Base-by-base conservation (phyloP, 2,329 filamentous ascomycete species). In the Aspergillus fijiensis region DNA sequence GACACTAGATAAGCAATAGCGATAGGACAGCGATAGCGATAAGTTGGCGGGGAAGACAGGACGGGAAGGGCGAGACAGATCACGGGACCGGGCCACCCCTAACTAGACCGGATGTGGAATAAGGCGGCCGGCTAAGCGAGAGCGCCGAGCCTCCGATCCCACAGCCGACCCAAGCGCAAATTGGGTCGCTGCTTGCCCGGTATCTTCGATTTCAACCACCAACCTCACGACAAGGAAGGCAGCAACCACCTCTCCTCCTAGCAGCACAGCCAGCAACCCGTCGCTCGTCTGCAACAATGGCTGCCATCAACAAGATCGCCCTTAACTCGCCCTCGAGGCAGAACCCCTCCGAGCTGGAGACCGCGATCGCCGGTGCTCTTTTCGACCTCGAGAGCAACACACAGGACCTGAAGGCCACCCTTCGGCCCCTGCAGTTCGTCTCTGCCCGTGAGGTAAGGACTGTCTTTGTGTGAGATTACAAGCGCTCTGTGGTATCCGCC, bases 301-400 rank as follows among this genome's bases (percentile, higher is more conserved):
- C 90, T 82, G 85, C 91, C 79, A 83, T 95, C 80, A 96, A 96
- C 90, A 98, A 98, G 92, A 98, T 98, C 82, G 92, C 93, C 80
- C 82, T 88, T 80, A 97, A 95, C 89, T 96, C 91, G 89, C 90
- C 94, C 74, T 97, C 94, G 84, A 88, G 92, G 86, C 87, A 90
- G 81, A 96, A 89, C 84, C 95, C 95, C 74, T 96, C 92, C 72
- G 95, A 99, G 89, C 89, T 98, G 75, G 95, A 99, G 91, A 89
- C 87, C 82, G 91, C 85, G 87, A 96, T 99, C 81, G 95, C 95
- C 80, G 90, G 89, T 83, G 95, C 95, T 84, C 91, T 99, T 71
- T 96, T 90, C 86, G 95, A 99, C 79, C 91, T 99, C 83, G 95
- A 99, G 92, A 93, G 89, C 85, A 97, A 97, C 89, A 96, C 95